Base-by-base conservation (phyloP, 2,329 filamentous ascomycete species). In the Aspergillus novofumigatus region DNA sequence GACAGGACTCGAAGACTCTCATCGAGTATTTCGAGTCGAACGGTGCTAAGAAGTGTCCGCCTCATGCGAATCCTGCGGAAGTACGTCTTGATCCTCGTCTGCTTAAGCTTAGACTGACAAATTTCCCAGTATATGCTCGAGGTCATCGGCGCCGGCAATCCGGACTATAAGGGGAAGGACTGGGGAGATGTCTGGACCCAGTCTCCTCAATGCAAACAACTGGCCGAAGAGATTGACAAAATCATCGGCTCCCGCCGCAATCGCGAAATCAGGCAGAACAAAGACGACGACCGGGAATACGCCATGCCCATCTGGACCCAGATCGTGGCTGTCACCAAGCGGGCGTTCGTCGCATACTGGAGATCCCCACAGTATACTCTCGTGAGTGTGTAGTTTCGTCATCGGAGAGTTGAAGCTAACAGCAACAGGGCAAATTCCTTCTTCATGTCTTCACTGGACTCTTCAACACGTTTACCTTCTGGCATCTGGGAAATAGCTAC, bases 71-170 rank as follows among this genome's bases (percentile, higher is more conserved):
- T 63, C 88, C 88, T 0, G 89, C 88, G 14, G 89, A 91, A 66
- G 72, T 74, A 59, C 57, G 65, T 60, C 20, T 26, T 20, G 0
- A 1, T 6, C 41, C 21, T 2, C 5, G 4, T 28, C 44, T 4
- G 26, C n/a, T 21, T 21, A 14, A 52, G 11, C 4, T 3, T 2
- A 4, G n/a, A n/a, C 23, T 50, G 6, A 49, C 47, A 49, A 21
- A 25, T 23, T n/a, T 9, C 1, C 76, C 76, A 94, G 76, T 94
- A 89, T 75, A 93, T 94, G 90, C 84, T 95, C 8, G 90, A 94
- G 52, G 81, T 79, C 23, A 83, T 88, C 38, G 86, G 86, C 5
- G 86, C 84, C 8, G 85, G 84, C 5, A 81, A 85, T 53, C 84
- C 85, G 9, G 82, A 85, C 55, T 82, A 85, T 51, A 75, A 78